These are phyloP conservation scores for Fomitopsis schrenkii DNA, from an alignment of 1,284 basidiomycete genomes.

Conservation along the genomic window DNA sequence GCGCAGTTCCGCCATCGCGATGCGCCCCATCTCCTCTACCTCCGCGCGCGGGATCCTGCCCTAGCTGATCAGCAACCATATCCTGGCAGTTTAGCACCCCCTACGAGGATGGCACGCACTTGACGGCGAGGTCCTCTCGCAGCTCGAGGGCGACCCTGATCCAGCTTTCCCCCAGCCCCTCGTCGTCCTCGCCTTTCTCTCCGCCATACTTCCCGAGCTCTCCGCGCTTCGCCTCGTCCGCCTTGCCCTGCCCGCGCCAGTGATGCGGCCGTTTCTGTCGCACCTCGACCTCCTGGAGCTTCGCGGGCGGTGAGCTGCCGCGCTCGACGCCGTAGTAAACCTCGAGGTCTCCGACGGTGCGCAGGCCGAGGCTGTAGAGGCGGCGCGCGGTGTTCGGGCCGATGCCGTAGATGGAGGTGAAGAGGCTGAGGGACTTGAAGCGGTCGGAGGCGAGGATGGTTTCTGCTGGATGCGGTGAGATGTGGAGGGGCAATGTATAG, in stretches of 20 bases:
- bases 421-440: conserved; percentile 50
- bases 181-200: conserved; percentile 9
- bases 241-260: not conserved
- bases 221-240: conserved; percentile 1
- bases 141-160: conserved; percentile 50
- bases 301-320: conserved; percentile 11
- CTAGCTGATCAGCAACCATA: not conserved
- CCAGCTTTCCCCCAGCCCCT: conserved; percentile 28
- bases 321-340: conserved; percentile 54
- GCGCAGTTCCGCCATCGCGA: conserved; percentile 56
- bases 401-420: conserved; percentile 69
- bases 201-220: conserved; percentile 2
- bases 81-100: too few species aligned
- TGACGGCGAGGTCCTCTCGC: conserved; percentile 44
- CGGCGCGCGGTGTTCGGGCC: conserved; percentile 63
- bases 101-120: conserved; percentile 18
- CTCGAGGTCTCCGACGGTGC: conserved; percentile 59
- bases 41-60: conserved; percentile 60
- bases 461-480: conserved; percentile 32
- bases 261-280: conserved; percentile 9
- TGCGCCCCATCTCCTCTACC: conserved; percentile 59
- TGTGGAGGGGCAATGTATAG: not conserved
- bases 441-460: conserved; percentile 43
- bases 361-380: conserved; percentile 57
- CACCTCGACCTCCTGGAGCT: conserved; percentile 19